Base-by-base conservation (phyloP, 164 flowering plant species). In the Protea cynaroides region DNA sequence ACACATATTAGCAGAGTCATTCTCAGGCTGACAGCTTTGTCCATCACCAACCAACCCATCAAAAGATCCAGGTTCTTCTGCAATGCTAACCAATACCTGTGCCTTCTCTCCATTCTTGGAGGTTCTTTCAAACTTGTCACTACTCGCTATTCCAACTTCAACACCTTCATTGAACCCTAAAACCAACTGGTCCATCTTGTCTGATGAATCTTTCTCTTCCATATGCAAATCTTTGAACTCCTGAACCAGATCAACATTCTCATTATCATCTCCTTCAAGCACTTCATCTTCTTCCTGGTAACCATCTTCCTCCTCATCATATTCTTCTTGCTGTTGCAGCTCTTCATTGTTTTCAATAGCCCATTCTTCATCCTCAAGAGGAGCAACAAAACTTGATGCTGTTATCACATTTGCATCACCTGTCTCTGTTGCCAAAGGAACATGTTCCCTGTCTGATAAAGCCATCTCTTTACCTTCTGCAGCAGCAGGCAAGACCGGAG, bases 341-440 rank as follows among this genome's bases (percentile, higher is more conserved):
- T 68, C 80, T 63, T 77, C 82, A 76, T 76, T 71, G 63, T 82
- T 76, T 23, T 86, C 87, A 73, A 75, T 38, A 59, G 75, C 61
- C 98, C 98, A 94, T 49, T 94, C 93, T 55, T 88, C 98, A 72
- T 86, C 96, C 70, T 86, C 94, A 64, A 69, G 79, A 24, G 72
- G 63, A 25, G 87, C 76, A 21, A 73, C 61, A 53, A 76, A 72
- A 67, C 73, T 74, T 59, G 87, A 63, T 52, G 65, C 69, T 37
- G 68, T 44, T 57, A 72, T 25, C 38, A 72, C 54, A 55, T 68
- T 71, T 44, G 61, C 77, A 8, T 69, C 68, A 23, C 70, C 81
- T 62, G 65, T 69, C 65, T 76, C 71, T 12, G 74, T 36, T 12
- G 74, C 61, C 57, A 71, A 58, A 14, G 34, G 4, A 56, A 49